Evolutionary conservation across 768 basidiomycete species (phyloP), one percentile per base, ranked within the genome.

Genomic region (Erythrobasidium yunnanense): DNA sequence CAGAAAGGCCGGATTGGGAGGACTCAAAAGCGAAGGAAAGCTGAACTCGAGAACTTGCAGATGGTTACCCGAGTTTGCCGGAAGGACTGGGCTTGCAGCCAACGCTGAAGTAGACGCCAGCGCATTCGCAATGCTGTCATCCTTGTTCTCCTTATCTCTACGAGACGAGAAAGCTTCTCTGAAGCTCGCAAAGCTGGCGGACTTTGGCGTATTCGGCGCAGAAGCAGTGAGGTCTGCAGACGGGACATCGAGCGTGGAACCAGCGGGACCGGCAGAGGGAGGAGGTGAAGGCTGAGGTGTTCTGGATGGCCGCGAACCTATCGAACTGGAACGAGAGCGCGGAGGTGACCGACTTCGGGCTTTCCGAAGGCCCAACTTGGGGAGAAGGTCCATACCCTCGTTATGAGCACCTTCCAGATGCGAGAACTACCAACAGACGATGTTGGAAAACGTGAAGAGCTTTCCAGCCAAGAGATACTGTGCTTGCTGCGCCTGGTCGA

Each of bases 1-100:
- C 65, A 55, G 53, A 29, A 66, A 66, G 33, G 65, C 65, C 33
- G 65, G 65, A 45, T 66, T 66, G 27, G 65, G 65, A 2, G 65
- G 65, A 15, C 23, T 33, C 23, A 66, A 54, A 4, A 66, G 55
- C 4, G 46, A 52, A 22, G 65, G 65, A 54, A 66, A 66, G 7
- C 22, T 60, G 57, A 5, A 51, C 22, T 63, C 60, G 2, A 51
- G 25, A 38, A 47, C 23, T 32, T 63, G 56, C 2, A 22, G 22
- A 13, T 2, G n/a, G 15, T 29, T 2, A 35, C 54, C 33, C 54
- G 11, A 34, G 11, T 13, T 13, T 33, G 30, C 5, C 22, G 35
- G 42, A 15, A 23, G 25, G 13, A 23, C 23, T 55, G 11, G 8
- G 8, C 13, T 7, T 55, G 27, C 27, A 29, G 54, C 27, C 34